Base-by-base conservation (phyloP, 192 early-diverging fungal species). In the Cetraspora pellucida region DNA sequence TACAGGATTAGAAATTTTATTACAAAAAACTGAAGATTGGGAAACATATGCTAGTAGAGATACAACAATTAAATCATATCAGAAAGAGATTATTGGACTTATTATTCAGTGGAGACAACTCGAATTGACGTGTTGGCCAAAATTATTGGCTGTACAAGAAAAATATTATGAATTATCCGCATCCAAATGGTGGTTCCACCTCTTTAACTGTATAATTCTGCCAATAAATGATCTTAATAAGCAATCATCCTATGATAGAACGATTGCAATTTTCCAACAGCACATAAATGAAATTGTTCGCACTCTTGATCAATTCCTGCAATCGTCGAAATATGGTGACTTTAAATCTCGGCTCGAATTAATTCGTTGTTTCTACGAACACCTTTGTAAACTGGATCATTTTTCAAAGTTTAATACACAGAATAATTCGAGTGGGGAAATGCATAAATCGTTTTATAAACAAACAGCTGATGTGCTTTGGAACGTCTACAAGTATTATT, bases 1-100 rank as follows among this genome's bases (percentile, higher is more conserved):
- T 45, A 91, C 95, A 8, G 96, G 93, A 43, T 67, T 98, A 67
- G 98, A 99, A 81, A 79, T 94, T 66, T 83, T 99, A 19, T 80
- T 98, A 21, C 87, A 90, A 72, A 94, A 95, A 63, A 93, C 93
- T 19, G 91, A 96, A 81, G 96, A 98, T 79, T 99, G 98, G 98
- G 90, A 98, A 81, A 81, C 89, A 16, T 95, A 94, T 73, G 95
- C 96, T 11, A 90, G 90, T 74, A 82, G 88, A 19, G 92, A 94
- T 25, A 90, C 93, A 28, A 94, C 95, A 10, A 74, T 98, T 43
- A 87, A 91, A 49, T 77, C 81, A 37, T 85, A 91, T 52, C 88
- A 91, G 66, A 88, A 91, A 10, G 89, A 91, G 14, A 83, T 95
- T 0, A 90, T 89, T 3, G 44, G 69, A 4, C 77, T 95, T 63